Percentiles rank a stretch among this genome's conserved stretches.
Evolutionary conservation across 1,139 yeast species (phyloP).

Genomic region (Wickerhamomyces sp.): DNA sequence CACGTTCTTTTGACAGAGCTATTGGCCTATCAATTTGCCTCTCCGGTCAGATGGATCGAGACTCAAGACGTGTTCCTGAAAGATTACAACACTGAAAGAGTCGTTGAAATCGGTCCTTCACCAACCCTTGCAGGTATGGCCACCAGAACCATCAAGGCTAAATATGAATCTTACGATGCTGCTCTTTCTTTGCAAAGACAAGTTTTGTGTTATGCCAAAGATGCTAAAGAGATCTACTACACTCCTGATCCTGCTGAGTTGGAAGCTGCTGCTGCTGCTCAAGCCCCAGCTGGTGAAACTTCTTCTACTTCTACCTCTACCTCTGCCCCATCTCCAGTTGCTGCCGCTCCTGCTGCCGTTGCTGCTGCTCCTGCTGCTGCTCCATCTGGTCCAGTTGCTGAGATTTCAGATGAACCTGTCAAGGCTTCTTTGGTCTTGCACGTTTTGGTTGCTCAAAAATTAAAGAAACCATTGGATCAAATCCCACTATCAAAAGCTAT

Average conservation of each 20-base stretch:
- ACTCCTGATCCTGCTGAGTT: slow-evolving; percentile 66
- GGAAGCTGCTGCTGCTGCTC: slow-evolving; percentile 33
- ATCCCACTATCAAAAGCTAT: slow-evolving; percentile 88
- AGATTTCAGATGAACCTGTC: slow-evolving; percentile 85
- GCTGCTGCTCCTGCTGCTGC: slow-evolving; percentile 57
- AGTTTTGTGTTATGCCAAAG: slow-evolving; percentile 91
- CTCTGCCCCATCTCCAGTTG: slow-evolving; percentile 41
- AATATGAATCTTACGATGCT: slow-evolving; percentile 96
- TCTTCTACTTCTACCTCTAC: slow-evolving; percentile 39
- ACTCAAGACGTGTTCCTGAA: slow-evolving; percentile 96
- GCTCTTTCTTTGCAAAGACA: slow-evolving; percentile 96
- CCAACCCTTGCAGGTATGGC: slow-evolving; percentile 99
- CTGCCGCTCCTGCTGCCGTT: slow-evolving; percentile 49
- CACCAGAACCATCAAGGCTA: slow-evolving; percentile 89
- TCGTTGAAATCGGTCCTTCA: slow-evolving; percentile 97
- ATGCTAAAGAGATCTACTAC: slow-evolving; percentile 92
- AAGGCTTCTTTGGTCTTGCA: slow-evolving; percentile 79
- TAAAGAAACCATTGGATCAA: slow-evolving; percentile 84
- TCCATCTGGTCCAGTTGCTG: slow-evolving; percentile 71
- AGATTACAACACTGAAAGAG: slow-evolving; percentile 92
- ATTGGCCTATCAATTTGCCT: slow-evolving; percentile 96
- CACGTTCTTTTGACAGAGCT: slow-evolving; percentile 92
- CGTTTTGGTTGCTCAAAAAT: slow-evolving; percentile 89
- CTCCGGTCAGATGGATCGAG: slow-evolving; percentile 99
- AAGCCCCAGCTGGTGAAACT: slow-evolving; percentile 34